phyloP scores from a whole-genome alignment of 2,329 filamentous ascomycete species.

The Truncatella angustata region DNA sequence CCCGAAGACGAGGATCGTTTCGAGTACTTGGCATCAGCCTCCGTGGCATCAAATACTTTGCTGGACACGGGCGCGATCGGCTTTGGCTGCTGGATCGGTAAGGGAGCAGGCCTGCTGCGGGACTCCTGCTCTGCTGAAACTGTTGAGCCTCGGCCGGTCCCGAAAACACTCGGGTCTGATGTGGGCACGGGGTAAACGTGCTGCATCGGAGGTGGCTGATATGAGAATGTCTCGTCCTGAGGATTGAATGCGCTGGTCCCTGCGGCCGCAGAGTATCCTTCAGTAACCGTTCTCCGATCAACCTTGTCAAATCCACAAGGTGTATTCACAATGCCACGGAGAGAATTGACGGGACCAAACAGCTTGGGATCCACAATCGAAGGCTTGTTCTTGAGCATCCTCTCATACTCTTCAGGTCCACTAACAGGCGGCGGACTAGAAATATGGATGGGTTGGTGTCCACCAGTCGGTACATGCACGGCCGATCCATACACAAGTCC shows the following conservation, averaged over 20 bases:
- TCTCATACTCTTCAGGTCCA: constrained; percentile 14
- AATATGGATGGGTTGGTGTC: constrained; percentile 13
- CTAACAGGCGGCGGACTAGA: constrained; percentile 4
- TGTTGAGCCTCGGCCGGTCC: constrained; percentile 52
- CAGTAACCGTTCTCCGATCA: constrained; percentile 22
- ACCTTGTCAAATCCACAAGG: constrained; percentile 54
- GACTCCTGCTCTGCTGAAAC: constrained; percentile 40
- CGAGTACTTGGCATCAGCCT: constrained; percentile 33
- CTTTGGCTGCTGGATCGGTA: constrained; percentile 82
- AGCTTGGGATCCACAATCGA: constrained; percentile 56
- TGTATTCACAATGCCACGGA: constrained; percentile 52
- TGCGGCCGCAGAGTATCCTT: constrained; percentile 29
- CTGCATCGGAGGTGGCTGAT: constrained; percentile 48
- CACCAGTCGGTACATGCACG: constrained; percentile 19
- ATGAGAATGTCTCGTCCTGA: constrained; percentile 33
- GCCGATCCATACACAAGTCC: constrained; percentile 42
- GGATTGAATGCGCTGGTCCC: constrained; percentile 20
- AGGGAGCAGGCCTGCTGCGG: constrained; percentile 51
- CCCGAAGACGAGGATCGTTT: constrained; percentile 36
- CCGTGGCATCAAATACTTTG: constrained; percentile 60
- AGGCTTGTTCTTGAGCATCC: constrained; percentile 28
- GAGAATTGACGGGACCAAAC: constrained; percentile 61
- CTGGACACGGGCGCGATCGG: constrained; percentile 72
- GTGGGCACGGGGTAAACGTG: constrained; percentile 66
- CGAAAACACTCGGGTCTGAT: constrained; percentile 61